Conservation (phyloP, 164 flowering plant genomes). For the Magnolia sinica region DNA sequence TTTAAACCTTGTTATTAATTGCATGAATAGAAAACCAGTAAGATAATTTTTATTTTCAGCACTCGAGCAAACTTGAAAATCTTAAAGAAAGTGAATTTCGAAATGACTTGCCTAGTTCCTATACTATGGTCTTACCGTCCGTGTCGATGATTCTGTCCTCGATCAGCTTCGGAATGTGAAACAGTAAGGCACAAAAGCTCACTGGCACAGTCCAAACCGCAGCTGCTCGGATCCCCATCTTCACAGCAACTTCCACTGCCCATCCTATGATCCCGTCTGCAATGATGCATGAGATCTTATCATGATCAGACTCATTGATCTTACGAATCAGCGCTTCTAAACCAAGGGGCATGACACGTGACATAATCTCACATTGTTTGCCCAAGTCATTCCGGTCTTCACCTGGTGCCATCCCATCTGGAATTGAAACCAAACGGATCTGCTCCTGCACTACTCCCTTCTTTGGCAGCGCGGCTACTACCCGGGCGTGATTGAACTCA, state of each 20-base stretch:
- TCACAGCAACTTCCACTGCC: conserved; percentile 10
- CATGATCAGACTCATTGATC: conserved; percentile 6
- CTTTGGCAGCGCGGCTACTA: background rate
- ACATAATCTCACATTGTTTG: background rate
- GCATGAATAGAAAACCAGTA: no score
- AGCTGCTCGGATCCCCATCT: conserved; percentile 14
- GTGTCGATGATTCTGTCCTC: conserved; percentile 8
- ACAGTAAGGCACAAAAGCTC: background rate
- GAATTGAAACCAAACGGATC: conserved; percentile 13
- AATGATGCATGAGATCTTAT: conserved; percentile 12
- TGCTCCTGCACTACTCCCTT: background rate
- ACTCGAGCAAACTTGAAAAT: no score
- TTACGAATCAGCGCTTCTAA: conserved; percentile 17
- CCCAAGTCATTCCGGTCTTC: conserved; percentile 9
- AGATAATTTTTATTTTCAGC: no score
- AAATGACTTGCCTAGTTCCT: background rate
- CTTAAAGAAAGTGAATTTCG: no score
- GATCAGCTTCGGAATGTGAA: conserved; percentile 15
- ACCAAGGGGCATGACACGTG: background rate
- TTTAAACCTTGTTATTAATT: no score
- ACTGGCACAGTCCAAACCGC: conserved; percentile 12
- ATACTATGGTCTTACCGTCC: conserved; percentile 6
- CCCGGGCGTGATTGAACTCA: no score
- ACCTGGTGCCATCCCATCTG: conserved; percentile 14
- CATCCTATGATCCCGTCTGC: conserved; percentile 9